Evolutionary conservation across 768 basidiomycete genomes (phyloP), one percentile per base, ranked within the genome.

Genomic region (Amanita pseudoporphyria): DNA sequence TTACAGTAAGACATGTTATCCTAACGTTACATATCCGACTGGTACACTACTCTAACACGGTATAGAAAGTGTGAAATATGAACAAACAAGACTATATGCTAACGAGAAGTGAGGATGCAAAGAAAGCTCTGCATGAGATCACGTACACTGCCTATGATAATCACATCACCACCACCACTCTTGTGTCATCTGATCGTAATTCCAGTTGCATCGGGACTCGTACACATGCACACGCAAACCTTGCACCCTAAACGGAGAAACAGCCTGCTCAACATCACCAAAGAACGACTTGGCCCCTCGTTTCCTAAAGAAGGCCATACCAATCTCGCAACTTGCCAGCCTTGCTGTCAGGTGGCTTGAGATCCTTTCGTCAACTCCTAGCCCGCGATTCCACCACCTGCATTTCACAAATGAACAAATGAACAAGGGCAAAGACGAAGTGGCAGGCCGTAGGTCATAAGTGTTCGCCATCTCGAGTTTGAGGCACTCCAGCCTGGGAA

Each of bases 401-500:
- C 37, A 30, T 12, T 18, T 24, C n/a, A 47, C 21, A 38, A 47
- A 47, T 1, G 38, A 14, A 16, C 37, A 2, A n/a, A 47, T 14
- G 12, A 21, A 21, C 12, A 2, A 6, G 13, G 46, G 36, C n/a
- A 47, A 28, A 9, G 32, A 18, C 21, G 12, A 5, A 6, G 36
- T 47, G n/a, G 46, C 46, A 22, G 46, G 46, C 9, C 46, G 35
- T 9, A 47, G 22, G 18, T 47, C 46, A 39, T 47, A 47, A 6
- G 46, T 47, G 24, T 39, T 47, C 16, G 46, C 46, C 46, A 47
- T 47, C 37, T 47, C 36, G 5, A 47, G 16, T n/a, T 37, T 47
- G 7, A 47, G 13, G 26, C 3, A 26, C 37, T 39, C 19, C 33
- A 47, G 18, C 19, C 14, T 38, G 10, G 46, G 46, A 12, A 39